Base-by-base conservation (phyloP, 305 asterid species). In the Fraxinus dipetala region DNA sequence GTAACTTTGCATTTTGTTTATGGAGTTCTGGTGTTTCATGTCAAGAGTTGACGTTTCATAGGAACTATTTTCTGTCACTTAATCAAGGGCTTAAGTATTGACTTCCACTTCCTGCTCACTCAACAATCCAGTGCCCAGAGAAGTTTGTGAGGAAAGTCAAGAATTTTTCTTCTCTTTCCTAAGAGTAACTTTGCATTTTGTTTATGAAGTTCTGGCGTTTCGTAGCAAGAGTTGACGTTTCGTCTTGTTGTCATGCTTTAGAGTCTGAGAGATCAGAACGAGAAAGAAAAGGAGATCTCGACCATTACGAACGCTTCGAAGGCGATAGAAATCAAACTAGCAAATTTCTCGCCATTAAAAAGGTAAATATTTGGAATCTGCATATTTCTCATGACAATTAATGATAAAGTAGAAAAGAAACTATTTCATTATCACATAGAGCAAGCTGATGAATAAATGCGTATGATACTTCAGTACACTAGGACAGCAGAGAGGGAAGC, bases 401-500 rank as follows among this genome's bases (percentile, higher is more conserved):
- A 1, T 63, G 75, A 56, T 45, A 11, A 24, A 70, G 38, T 6
- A 80, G 80, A 75, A 48, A 20, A 63, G 65, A 13, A 20, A 36
- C 36, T 69, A 65, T 35, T 30, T 51, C 30, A 65, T 40, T 73
- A 45, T 24, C 85, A 31, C 18, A 35, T 31, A 76, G 59, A 72
- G 78, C 79, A 77, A 75, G 70, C 82, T 82, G 80, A 85, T 80
- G 82, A 77, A 82, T 80, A 65, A 75, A 84, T 67, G 79, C 79
- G 76, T 61, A 73, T 87, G 87, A 72, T 86, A 84, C 81, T 82
- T 82, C 95, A 96, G 99, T 96, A 96, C 90, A 96, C 85, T 81
- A 92, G 99, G 93, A 94, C 99, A 78, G 99, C 98, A 34, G 98
- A 92, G 93, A 93, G 99, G 91, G 98, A 94, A 88, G 97, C 98